Evolutionary conservation across 805 yeast species (phyloP), one percentile per base, ranked within the genome.

Genomic region (Cyberlindnera mrakii): DNA sequence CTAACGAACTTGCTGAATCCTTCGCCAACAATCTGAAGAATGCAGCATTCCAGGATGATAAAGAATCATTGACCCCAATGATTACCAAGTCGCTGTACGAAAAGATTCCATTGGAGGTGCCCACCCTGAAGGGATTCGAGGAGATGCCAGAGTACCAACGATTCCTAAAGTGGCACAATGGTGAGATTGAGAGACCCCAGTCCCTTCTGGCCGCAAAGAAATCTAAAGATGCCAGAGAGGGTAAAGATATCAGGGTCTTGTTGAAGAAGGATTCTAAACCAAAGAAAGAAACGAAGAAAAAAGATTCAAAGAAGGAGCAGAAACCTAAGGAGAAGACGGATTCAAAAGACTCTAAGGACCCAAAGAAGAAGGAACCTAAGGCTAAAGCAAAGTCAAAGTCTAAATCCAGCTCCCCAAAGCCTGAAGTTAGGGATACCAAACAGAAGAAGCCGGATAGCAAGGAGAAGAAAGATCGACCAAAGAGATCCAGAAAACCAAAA

Each of bases 71-170:
- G 39, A 45, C 51, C 1, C 73, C 79, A 0, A 52, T 48, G 16
- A 54, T 71, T 13, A 65, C 63, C 29, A 60, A 55, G 38, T 60
- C 75, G 1, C 40, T 70, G 3, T 66, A 51, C 42, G 46, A 55
- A 5, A 49, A 51, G 33, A 67, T 67, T 70, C 55, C 55, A 9
- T 23, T 40, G 13, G 43, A 37, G 6, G 29, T 16, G 11, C 30
- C 36, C 11, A 38, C 38, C 33, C 10, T 32, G n/a, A 25, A 25
- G 8, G 37, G 46, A 5, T 33, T 64, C 6, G 51, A 48, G 11
- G 55, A 51, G 3, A 41, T 46, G 9, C 51, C 56, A 3, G 39
- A 42, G 5, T 62, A 38, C 39, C 35, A 52, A 39, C 39, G 48
- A 40, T 61, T 60, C 37, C 23, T 49, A 42, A 50, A 54, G 37